These are phyloP conservation scores for Fusarium palustre DNA, from an alignment of 2,329 filamentous ascomycete species.

Conservation along the genomic window DNA sequence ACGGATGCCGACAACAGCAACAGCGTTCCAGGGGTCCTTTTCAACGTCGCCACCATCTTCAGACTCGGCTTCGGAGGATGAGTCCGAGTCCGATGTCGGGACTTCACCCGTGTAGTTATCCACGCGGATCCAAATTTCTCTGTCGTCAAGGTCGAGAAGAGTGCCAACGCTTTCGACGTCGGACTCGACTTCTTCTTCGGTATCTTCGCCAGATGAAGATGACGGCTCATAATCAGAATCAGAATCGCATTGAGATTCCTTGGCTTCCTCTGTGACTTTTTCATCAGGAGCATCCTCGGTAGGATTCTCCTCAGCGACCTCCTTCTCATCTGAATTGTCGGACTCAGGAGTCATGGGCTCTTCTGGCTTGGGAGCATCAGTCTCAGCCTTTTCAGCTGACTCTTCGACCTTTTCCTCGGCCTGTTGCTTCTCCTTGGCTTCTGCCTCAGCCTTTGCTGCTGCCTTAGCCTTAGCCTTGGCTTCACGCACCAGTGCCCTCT, in stretches of 20 bases:
- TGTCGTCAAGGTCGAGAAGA: constrained; percentile 56
- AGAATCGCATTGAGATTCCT: background rate
- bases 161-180: constrained; percentile 50
- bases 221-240: background rate
- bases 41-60: constrained; percentile 66
- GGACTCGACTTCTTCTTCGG: constrained; percentile 27
- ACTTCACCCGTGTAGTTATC: constrained; percentile 29
- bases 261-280: background rate
- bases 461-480: constrained; percentile 46
- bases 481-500: background rate
- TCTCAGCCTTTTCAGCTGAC: constrained; percentile 13
- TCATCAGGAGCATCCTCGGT: background rate
- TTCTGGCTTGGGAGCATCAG: constrained; percentile 14
- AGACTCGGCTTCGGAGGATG: no score
- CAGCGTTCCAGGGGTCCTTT: constrained; percentile 71
- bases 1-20: constrained; percentile 70
- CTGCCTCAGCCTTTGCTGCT: constrained; percentile 24
- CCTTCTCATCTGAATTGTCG: constrained; percentile 12
- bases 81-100: constrained; percentile 12
- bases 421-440: constrained; percentile 36
- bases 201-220: constrained; percentile 2
- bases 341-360: constrained; percentile 41
- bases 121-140: constrained; percentile 53
- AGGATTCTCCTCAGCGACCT: background rate
- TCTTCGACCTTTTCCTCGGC: constrained; percentile 35